Percentiles rank a stretch among this genome's conserved stretches.
Conservation (phyloP, 1,139 yeast species). For the Debaryomyces sp. region DNA sequence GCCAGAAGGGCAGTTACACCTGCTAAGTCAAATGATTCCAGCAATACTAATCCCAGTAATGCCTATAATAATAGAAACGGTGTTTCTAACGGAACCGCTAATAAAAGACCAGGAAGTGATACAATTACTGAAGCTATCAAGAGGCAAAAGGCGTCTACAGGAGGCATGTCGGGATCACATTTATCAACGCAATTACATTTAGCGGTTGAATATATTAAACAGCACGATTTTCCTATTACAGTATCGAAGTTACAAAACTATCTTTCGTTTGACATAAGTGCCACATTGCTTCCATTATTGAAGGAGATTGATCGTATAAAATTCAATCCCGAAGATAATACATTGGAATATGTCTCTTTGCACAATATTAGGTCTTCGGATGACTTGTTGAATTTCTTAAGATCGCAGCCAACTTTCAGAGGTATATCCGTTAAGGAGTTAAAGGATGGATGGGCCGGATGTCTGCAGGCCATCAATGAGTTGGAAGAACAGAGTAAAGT, state of each 20-base stretch:
- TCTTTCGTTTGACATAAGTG: conserved; percentile 50
- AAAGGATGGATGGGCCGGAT: conserved; percentile 97
- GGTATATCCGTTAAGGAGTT: conserved; percentile 89
- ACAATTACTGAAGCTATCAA: conserved; percentile 39
- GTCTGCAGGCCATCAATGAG: conserved; percentile 73
- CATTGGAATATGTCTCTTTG: conserved; percentile 84
- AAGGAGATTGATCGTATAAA: conserved; percentile 76
- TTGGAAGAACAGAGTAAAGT: conserved; percentile 77
- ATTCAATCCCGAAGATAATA: conserved; percentile 58
- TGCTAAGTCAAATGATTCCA: conserved; percentile 11
- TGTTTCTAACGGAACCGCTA: conserved; percentile 4
- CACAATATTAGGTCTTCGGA: conserved; percentile 84
- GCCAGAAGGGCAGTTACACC: conserved; percentile 29
- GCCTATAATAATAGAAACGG: neutral
- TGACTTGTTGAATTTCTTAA: conserved; percentile 72
- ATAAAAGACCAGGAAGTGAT: conserved; percentile 25
- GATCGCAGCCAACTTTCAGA: conserved; percentile 83
- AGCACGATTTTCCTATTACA: conserved; percentile 68
- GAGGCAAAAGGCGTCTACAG: conserved; percentile 33
- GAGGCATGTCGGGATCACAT: conserved; percentile 55
- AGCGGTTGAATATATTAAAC: conserved; percentile 84
- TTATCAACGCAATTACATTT: conserved; percentile 78
- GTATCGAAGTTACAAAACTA: conserved; percentile 63
- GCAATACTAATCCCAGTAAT: neutral
- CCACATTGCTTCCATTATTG: conserved; percentile 64